A percentile compares a stretch with the other conserved stretches of the same genome.
Evolutionary conservation across 148 eudicot species (phyloP).

Genomic region (Gaultheria prostrata): DNA sequence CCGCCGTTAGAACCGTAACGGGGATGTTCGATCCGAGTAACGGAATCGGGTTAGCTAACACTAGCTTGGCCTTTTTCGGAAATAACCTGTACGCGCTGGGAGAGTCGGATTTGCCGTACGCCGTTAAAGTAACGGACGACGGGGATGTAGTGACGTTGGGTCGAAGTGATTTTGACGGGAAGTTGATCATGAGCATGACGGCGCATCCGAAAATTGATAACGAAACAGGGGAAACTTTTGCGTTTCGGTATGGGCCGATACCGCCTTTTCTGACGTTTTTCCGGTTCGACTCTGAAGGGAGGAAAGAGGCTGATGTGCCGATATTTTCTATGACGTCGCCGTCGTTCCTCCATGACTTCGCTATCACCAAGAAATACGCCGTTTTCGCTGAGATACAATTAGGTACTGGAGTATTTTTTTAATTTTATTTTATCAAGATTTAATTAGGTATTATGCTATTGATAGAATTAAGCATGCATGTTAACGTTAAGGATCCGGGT

Average conservation of each 20-base stretch:
- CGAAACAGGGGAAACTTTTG: slow-evolving; percentile 52
- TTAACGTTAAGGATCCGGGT: no score
- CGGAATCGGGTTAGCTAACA: slow-evolving; percentile 56
- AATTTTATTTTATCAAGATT: no score
- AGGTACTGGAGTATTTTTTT: no score
- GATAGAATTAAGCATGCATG: neutral
- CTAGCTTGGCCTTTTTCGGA: slow-evolving; percentile 48
- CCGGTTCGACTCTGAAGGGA: slow-evolving; percentile 40
- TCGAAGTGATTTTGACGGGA: slow-evolving; percentile 40
- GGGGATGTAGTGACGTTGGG: slow-evolving; percentile 61
- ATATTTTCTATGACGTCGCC: slow-evolving; percentile 38
- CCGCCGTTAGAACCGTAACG: slow-evolving; percentile 24
- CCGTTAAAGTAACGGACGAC: slow-evolving; percentile 26
- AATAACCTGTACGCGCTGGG: slow-evolving; percentile 43
- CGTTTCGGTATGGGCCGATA: slow-evolving; percentile 35
- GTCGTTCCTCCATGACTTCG: slow-evolving; percentile 55
- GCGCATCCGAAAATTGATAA: slow-evolving; percentile 62
- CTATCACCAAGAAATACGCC: slow-evolving; percentile 43
- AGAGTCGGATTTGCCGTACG: slow-evolving; percentile 68
- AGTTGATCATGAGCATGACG: slow-evolving; percentile 52
- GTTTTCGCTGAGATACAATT: slow-evolving; percentile 40
- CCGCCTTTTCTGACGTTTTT: slow-evolving; percentile 54
- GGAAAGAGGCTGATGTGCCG: slow-evolving; percentile 44
- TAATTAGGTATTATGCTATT: slow-evolving; percentile 10
- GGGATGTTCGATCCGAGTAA: slow-evolving; percentile 41